Conservation (phyloP, 1,284 basidiomycete species). For the Ceratobasidium sp. region DNA sequence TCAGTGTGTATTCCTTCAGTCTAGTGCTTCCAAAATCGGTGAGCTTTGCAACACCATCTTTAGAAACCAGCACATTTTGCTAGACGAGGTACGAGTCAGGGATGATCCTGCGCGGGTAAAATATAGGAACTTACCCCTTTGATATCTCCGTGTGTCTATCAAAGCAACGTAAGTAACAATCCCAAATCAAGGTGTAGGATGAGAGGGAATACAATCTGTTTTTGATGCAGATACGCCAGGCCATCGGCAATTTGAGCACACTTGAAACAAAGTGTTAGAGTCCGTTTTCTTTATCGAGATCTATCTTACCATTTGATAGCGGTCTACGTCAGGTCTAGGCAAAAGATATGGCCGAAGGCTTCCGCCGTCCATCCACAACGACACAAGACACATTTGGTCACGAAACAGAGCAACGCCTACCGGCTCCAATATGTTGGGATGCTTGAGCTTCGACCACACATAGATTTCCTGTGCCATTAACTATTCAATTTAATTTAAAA, state of each 20-base stretch:
- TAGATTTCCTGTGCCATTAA: not conserved
- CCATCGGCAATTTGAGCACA: not conserved
- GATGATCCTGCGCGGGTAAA: not conserved
- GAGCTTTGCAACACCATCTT: not conserved
- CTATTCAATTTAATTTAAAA: too few species aligned
- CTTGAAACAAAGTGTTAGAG: not conserved
- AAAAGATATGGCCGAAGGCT: not conserved
- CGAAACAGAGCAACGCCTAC: not conserved
- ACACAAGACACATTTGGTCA: not conserved
- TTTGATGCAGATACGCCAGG: not conserved
- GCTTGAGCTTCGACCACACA: slow-evolving; percentile 11
- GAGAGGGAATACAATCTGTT: not conserved
- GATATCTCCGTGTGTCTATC: slow-evolving; percentile 21
- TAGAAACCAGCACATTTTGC: not conserved
- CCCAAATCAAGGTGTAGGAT: not conserved
- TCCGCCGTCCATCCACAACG: slow-evolving; percentile 2
- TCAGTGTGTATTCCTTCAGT: not conserved
- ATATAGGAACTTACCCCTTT: not conserved
- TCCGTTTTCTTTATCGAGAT: not conserved
- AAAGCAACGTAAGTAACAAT: not conserved
- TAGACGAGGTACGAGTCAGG: not conserved
- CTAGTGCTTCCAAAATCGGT: slow-evolving; percentile 1
- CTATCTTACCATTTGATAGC: slow-evolving; percentile 4
- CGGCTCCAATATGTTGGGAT: not conserved
- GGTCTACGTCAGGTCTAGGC: not conserved